Conservation (phyloP, 2,329 filamentous ascomycete species). For the Ophiostoma tasmaniense region DNA sequence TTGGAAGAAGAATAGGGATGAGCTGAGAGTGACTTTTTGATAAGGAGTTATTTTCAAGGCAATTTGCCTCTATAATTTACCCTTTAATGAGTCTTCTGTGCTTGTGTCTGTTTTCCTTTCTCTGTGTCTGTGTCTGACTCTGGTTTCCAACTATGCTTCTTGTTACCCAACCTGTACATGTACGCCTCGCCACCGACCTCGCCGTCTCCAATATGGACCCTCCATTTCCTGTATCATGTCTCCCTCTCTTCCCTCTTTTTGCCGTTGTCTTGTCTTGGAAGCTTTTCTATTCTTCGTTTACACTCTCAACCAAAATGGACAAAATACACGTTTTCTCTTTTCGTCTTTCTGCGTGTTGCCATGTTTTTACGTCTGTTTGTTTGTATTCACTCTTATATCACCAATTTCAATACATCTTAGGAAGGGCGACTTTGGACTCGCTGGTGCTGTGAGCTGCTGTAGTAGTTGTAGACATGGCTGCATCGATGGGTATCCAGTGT, state of each 20-base stretch:
- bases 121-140: neutral
- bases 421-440: too few species aligned
- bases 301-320: slow-evolving; percentile 5
- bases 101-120: neutral
- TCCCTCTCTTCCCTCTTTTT: slow-evolving; percentile 4
- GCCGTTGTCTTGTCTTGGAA: slow-evolving; percentile 9
- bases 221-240: slow-evolving; percentile 13
- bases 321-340: slow-evolving; percentile 17
- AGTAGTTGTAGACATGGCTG: too few species aligned
- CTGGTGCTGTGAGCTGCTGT: too few species aligned
- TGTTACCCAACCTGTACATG: slow-evolving; percentile 14
- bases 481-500: neutral
- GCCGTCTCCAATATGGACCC: neutral
- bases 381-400: slow-evolving; percentile 4
- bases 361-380: neutral
- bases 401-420: neutral
- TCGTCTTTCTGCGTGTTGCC: slow-evolving; percentile 2
- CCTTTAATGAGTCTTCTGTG: slow-evolving; percentile 13
- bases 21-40: slow-evolving; percentile 14
- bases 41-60: slow-evolving; percentile 16
- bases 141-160: neutral
- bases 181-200: neutral
- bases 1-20: neutral
- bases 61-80: slow-evolving; percentile 21
- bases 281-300: slow-evolving; percentile 5